Percentiles rank a stretch among this genome's conserved stretches.
These are phyloP conservation scores for Crepidotus variabilis DNA, from an alignment of 768 basidiomycete species.

Conservation along the genomic window DNA sequence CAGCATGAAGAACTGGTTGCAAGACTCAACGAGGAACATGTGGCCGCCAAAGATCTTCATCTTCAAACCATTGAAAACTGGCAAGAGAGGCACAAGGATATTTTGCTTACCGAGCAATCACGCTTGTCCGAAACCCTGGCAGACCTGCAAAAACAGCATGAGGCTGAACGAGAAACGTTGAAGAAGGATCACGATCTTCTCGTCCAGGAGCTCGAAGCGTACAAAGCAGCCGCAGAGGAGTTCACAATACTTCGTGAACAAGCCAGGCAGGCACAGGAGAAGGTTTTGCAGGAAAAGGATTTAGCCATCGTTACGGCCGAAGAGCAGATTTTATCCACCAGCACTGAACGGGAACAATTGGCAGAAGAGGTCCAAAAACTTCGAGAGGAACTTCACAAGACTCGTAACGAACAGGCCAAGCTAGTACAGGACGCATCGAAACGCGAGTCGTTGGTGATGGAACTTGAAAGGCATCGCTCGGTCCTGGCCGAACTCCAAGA, in stretches of 20 bases:
- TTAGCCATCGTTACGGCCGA: constrained; percentile 43
- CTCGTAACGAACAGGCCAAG: constrained; percentile 54
- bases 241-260: constrained; percentile 45
- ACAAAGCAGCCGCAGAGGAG: constrained; percentile 50
- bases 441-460: constrained; percentile 67
- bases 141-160: constrained; percentile 47
- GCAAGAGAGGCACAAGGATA: constrained; percentile 29
- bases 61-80: constrained; percentile 15
- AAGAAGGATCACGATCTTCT: constrained; percentile 47
- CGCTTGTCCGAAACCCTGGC: constrained; percentile 40
- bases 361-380: constrained; percentile 46
- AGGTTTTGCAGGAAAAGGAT: constrained; percentile 47
- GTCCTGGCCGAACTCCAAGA: constrained; percentile 75
- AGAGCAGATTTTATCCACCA: constrained; percentile 42
- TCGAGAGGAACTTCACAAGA: constrained; percentile 55
- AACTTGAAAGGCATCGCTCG: constrained; percentile 76
- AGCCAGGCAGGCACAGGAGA: constrained; percentile 38
- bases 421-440: constrained; percentile 71
- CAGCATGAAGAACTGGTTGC: constrained; percentile 47
- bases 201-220: constrained; percentile 54
- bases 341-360: constrained; percentile 42
- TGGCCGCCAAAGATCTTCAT: constrained; percentile 33
- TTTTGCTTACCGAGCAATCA: constrained; percentile 43
- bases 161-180: constrained; percentile 42
- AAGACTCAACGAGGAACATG: constrained; percentile 35